phyloP scores from a whole-genome alignment of 2,329 filamentous ascomycete genomes.

The Cordyceps farinosa region DNA sequence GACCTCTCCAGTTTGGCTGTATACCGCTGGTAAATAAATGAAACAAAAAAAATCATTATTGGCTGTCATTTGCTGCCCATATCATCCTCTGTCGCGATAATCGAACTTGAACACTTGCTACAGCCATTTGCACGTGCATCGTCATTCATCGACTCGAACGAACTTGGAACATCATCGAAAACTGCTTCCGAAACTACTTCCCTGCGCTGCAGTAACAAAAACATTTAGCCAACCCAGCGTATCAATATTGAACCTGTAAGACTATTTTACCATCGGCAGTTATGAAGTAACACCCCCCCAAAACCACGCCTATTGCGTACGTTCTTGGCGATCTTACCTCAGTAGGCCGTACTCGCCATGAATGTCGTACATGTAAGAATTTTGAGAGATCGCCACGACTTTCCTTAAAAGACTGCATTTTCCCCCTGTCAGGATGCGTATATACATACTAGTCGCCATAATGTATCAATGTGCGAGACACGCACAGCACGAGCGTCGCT shows the following conservation, averaged over 20 bases:
- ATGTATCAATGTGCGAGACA: background rate
- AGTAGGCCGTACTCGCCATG: no score
- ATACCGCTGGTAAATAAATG: slow-evolving; percentile 16
- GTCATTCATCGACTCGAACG: background rate
- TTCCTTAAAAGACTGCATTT: no score
- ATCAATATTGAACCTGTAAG: no score
- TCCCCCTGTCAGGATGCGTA: no score
- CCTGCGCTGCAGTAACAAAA: no score
- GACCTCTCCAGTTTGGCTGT: slow-evolving; percentile 5
- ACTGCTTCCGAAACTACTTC: background rate
- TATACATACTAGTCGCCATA: background rate
- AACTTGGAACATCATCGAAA: background rate
- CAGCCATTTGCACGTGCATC: background rate
- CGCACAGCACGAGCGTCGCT: background rate
- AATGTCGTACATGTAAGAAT: no score
- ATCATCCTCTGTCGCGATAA: background rate
- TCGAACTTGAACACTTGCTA: background rate
- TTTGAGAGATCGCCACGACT: no score
- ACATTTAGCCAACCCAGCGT: no score
- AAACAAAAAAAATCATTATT: slow-evolving; percentile 6
- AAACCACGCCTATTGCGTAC: no score
- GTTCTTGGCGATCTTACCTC: no score
- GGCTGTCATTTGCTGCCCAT: background rate
- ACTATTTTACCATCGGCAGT: no score
- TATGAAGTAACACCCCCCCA: no score